Conservation (phyloP, 768 basidiomycete genomes). For the Leccinum subgranulosum region DNA sequence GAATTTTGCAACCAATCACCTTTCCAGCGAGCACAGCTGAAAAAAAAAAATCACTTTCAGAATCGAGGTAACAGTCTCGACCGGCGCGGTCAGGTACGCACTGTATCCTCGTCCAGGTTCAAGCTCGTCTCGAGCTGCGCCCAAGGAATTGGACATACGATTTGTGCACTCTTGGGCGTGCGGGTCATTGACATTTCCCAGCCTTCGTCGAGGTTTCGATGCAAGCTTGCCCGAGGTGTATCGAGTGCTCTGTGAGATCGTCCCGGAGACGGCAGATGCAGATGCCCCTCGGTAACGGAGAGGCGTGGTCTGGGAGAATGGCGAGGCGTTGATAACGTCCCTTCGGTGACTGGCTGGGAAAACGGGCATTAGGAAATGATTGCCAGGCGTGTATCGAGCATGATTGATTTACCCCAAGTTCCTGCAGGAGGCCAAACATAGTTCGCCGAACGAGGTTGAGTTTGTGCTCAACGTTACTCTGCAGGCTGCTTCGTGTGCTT, state of each 20-base stretch:
- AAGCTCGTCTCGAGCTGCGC: slow-evolving; percentile 25
- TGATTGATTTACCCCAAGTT: slow-evolving; percentile 34
- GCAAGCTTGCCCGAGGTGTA: neutral
- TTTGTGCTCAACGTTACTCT: slow-evolving; percentile 32
- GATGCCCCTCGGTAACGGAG: neutral
- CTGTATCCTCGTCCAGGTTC: slow-evolving; percentile 38
- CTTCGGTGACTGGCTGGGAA: slow-evolving; percentile 20
- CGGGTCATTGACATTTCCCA: slow-evolving; percentile 43
- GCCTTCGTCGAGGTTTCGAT: slow-evolving; percentile 14
- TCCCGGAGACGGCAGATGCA: slow-evolving; percentile 1
- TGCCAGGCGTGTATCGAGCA: neutral
- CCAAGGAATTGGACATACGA: slow-evolving; percentile 33
- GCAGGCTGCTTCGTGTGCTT: slow-evolving; percentile 30
- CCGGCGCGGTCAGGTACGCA: slow-evolving; percentile 22
- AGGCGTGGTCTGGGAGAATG: slow-evolving; percentile 10
- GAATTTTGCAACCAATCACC: slow-evolving; percentile 10
- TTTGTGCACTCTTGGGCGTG: slow-evolving; percentile 34
- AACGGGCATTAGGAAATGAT: slow-evolving; percentile 1
- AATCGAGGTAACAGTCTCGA: neutral
- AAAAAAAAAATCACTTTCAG: neutral
- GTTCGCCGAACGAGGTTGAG: slow-evolving; percentile 37
- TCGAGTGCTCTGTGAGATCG: slow-evolving; percentile 7
- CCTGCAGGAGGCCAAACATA: slow-evolving; percentile 40
- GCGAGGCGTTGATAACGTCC: slow-evolving; percentile 2
- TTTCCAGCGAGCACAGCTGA: slow-evolving; percentile 29